Evolutionary conservation across 495 filamentous ascomycete species (phyloP).

Genomic region (Penicillium parvum): DNA sequence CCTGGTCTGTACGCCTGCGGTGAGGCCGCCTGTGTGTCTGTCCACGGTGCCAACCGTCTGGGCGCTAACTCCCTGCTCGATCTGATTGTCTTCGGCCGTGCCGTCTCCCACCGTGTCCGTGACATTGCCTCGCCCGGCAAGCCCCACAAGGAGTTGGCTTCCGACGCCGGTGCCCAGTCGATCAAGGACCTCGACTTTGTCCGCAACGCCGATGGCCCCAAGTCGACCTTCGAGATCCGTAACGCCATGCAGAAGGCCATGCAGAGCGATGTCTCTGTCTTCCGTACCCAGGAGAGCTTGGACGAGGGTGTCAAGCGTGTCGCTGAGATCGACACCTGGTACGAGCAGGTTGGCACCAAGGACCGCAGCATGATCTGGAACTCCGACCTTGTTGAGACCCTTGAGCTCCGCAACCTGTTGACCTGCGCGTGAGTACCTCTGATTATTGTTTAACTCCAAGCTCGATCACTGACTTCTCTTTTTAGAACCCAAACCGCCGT

Average conservation of each 20-base stretch:
- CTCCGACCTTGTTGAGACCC: slow-evolving; percentile 90
- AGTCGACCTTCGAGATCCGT: slow-evolving; percentile 80
- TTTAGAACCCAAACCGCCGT: slow-evolving; percentile 75
- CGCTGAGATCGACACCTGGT: slow-evolving; percentile 73
- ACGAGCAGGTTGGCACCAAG: slow-evolving; percentile 81
- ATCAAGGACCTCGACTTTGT: slow-evolving; percentile 83
- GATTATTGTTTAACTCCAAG: too few species aligned
- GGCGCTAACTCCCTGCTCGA: slow-evolving; percentile 97
- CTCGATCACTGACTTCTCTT: slow-evolving; percentile 6
- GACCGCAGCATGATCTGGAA: slow-evolving; percentile 99
- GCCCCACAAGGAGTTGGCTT: slow-evolving; percentile 67
- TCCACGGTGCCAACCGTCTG: slow-evolving; percentile 95
- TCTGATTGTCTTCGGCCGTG: slow-evolving; percentile 93
- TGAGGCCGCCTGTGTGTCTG: slow-evolving; percentile 95
- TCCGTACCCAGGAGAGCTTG: slow-evolving; percentile 87
- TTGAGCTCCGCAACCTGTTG: slow-evolving; percentile 87
- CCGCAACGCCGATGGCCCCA: slow-evolving; percentile 77
- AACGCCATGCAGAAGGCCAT: slow-evolving; percentile 95
- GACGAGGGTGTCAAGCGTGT: slow-evolving; percentile 84
- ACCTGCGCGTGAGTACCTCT: slow-evolving; percentile 74
- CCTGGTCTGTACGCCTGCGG: slow-evolving; percentile 94
- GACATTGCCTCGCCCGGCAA: slow-evolving; percentile 80
- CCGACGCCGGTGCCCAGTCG: slow-evolving; percentile 80
- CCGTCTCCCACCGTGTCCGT: slow-evolving; percentile 91
- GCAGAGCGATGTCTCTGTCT: slow-evolving; percentile 95